A percentile compares a stretch with the other conserved stretches of the same genome.
phyloP scores from a whole-genome alignment of 2,329 filamentous ascomycete species.

The Aspergillus sp. region DNA sequence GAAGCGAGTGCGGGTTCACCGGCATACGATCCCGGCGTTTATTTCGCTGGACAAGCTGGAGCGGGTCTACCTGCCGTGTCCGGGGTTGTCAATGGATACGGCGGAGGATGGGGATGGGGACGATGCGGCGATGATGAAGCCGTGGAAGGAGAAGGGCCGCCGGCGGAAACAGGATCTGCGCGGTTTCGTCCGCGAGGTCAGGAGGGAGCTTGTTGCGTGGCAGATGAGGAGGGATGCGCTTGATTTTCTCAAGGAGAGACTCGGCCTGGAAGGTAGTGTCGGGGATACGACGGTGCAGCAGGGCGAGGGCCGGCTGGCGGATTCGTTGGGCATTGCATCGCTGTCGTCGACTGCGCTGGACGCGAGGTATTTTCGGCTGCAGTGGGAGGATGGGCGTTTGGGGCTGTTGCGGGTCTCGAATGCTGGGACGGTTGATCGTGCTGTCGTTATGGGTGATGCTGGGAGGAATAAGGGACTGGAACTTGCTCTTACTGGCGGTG shows the following conservation, averaged over 20 bases:
- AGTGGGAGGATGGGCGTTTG: constrained; percentile 37
- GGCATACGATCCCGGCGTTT: constrained; percentile 38
- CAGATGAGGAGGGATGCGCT: constrained; percentile 32
- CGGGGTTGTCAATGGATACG: constrained; percentile 1
- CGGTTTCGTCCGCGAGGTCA: constrained; percentile 28
- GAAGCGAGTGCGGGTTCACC: constrained; percentile 26
- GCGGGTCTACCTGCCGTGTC: constrained; percentile 23
- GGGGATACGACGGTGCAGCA: no score
- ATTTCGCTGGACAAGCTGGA: constrained; percentile 33
- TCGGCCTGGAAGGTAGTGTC: constrained; percentile 17
- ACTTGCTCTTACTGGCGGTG: constrained; percentile 23
- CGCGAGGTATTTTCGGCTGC: constrained; percentile 32
- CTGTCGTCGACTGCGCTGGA: constrained; percentile 29
- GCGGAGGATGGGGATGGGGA: constrained; percentile 9
- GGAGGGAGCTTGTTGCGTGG: constrained; percentile 34
- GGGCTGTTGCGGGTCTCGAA: constrained; percentile 36
- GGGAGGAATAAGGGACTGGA: constrained; percentile 31
- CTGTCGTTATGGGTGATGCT: constrained; percentile 33
- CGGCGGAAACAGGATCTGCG: constrained; percentile 26
- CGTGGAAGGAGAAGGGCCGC: constrained; percentile 9
- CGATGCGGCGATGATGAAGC: constrained; percentile 9
- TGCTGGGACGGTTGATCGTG: constrained; percentile 31
- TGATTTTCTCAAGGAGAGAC: constrained; percentile 21
- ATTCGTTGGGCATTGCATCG: constrained; percentile 25
- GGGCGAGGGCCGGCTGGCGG: constrained; percentile 6